phyloP scores from a whole-genome alignment of 2,329 filamentous ascomycete genomes.

The Monilinia aucupariae region DNA sequence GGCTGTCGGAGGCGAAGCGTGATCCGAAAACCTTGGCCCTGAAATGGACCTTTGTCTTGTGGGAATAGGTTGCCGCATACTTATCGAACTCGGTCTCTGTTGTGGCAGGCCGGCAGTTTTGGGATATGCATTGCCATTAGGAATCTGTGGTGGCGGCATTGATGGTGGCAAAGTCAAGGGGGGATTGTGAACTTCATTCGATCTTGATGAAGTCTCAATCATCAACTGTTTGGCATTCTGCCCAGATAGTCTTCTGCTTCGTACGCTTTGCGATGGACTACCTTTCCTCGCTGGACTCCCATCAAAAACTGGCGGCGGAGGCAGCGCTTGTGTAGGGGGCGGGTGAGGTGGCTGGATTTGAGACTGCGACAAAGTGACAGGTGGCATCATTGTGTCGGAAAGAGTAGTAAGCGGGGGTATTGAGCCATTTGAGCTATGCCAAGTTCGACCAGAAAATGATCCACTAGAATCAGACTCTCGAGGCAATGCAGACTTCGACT shows the following conservation, averaged over 20 bases:
- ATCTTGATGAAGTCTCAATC: conserved; percentile 64
- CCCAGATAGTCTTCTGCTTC: conserved; percentile 72
- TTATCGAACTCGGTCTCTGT: conserved; percentile 20
- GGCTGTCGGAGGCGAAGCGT: conserved; percentile 32
- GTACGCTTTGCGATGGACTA: conserved; percentile 48
- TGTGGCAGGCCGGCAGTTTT: conserved; percentile 30
- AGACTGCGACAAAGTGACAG: conserved; percentile 29
- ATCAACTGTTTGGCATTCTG: conserved; percentile 77
- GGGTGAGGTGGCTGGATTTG: conserved; percentile 35
- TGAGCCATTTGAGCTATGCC: conserved; percentile 72
- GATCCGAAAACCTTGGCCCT: conserved; percentile 30
- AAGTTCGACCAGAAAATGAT: conserved; percentile 64
- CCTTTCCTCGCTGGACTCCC: conserved; percentile 32
- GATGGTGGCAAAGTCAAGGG: conserved; percentile 26
- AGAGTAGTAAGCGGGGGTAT: conserved; percentile 70
- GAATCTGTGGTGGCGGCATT: conserved; percentile 29
- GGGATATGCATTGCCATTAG: conserved; percentile 23
- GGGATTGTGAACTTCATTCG: conserved; percentile 18
- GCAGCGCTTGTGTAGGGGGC: conserved; percentile 35
- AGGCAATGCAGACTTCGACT: conserved; percentile 62
- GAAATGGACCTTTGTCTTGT: conserved; percentile 30
- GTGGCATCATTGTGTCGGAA: conserved; percentile 46
- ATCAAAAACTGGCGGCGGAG: conserved; percentile 38
- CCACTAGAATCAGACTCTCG: conserved; percentile 79
- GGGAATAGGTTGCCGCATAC: conserved; percentile 25